Base-by-base conservation (phyloP, 1,284 basidiomycete species). In the Ganoderma sp. region DNA sequence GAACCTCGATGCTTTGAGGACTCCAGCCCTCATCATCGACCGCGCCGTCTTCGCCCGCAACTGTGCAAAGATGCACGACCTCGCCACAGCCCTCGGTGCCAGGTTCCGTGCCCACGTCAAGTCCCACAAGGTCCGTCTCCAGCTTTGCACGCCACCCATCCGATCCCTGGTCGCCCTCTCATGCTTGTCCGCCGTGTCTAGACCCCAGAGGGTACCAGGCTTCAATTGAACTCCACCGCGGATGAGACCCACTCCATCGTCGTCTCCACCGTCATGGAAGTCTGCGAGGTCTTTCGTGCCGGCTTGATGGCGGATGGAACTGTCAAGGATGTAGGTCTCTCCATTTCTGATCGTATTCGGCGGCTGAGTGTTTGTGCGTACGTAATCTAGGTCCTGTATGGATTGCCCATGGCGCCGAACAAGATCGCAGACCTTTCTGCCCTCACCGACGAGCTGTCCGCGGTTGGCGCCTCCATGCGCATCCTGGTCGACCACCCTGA, bases 51-150 rank as follows among this genome's bases (percentile, higher is more conserved):
- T 95, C 77, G 84, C 84, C 50, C 79, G 82, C 37, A 96, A 96
- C 78, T 95, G 93, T 78, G 85, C 84, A 32, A 81, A 79, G 65
- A 94, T 96, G 89, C 88, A 90, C 70, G 76, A 82, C 59, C 89
- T 87, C 63, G 87, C 90, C 2, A 82, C 83, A 65, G 81, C 83
- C 56, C 89, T 90, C 83, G 90, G 89, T 7, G 88, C 91, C 37
- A 80, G 76, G 15, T 96, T 96, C 77, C 83, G 95, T 62, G 91
- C 90, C 7, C 95, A 96, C 78, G 83, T 96, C 64, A 96, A 96
- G 80, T 94, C 93, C 14, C 91, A 93, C 81, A 95, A 91, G 83
- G 89, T 89, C 71, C 42, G 73, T 65, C 28, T 37, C 10, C n/a
- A 45, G 22, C 17, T n/a, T 61, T 39, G 50, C 54, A 58, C 59